Evolutionary conservation across 1,139 yeast species (phyloP).

Genomic region (Yamadazyma sp.): DNA sequence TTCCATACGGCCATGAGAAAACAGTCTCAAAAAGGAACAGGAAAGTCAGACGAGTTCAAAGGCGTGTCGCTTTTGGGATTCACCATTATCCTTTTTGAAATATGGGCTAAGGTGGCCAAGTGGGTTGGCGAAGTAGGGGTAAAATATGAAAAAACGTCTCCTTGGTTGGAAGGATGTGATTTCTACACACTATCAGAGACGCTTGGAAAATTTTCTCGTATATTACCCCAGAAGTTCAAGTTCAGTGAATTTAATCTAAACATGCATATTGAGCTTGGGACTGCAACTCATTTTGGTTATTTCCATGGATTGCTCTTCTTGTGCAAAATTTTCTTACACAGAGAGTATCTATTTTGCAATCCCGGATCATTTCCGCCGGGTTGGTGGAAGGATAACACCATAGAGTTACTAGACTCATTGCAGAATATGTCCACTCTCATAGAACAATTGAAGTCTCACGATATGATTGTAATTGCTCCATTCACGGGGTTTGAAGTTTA

Average conservation of each 20-base stretch:
- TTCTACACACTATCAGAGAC: slow-evolving; percentile 22
- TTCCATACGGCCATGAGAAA: slow-evolving; percentile 7
- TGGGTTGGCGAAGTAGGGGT: slow-evolving; percentile 35
- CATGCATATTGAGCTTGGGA: slow-evolving; percentile 31
- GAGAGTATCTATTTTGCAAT: slow-evolving; percentile 35
- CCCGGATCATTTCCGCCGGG: slow-evolving; percentile 28
- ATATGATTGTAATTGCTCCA: slow-evolving; percentile 35
- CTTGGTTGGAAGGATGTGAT: slow-evolving; percentile 27
- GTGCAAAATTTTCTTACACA: slow-evolving; percentile 31
- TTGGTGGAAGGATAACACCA: slow-evolving; percentile 31
- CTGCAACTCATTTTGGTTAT: slow-evolving; percentile 36
- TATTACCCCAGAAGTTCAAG: slow-evolving; percentile 24
- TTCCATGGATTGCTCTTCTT: slow-evolving; percentile 33
- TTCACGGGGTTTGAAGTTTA: slow-evolving; percentile 39
- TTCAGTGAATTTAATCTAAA: slow-evolving; percentile 28
- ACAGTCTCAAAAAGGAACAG: too few relatives aligned
- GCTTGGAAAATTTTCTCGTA: slow-evolving; percentile 20
- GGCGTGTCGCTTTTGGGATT: slow-evolving; percentile 18
- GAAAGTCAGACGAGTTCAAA: too few relatives aligned
- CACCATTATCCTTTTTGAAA: slow-evolving; percentile 29
- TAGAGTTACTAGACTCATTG: slow-evolving; percentile 22
- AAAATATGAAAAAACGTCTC: slow-evolving; percentile 26
- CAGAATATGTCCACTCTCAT: slow-evolving; percentile 25
- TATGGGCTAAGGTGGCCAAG: slow-evolving; percentile 32
- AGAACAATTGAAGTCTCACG: slow-evolving; percentile 22